These are phyloP conservation scores for Carex arenaria DNA, from an alignment of 202 grass and related monocot genomes.

Conservation along the genomic window DNA sequence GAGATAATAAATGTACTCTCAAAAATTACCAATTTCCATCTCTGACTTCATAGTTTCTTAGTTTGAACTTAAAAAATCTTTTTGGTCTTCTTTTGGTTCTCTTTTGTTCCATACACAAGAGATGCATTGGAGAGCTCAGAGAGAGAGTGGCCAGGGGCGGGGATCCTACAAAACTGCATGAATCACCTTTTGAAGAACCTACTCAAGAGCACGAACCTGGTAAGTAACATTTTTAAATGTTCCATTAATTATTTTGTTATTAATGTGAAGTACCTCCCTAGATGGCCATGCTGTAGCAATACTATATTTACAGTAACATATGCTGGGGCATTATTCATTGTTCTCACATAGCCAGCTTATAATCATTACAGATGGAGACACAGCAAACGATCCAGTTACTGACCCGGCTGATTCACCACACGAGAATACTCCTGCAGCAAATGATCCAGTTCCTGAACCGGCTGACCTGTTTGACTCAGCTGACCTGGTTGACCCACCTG, in stretches of 20 bases:
- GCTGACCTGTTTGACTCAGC: constrained; percentile 5
- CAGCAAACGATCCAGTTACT: constrained; percentile 26
- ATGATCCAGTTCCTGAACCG: constrained; percentile 15
- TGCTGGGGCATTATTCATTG: not conserved
- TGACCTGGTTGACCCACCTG: constrained; percentile 38
- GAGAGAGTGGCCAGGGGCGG: constrained; percentile 67
- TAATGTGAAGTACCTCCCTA: not conserved
- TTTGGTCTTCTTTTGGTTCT: constrained; percentile 12
- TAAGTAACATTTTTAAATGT: not conserved
- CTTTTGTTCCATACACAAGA: constrained; percentile 35
- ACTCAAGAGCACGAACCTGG: constrained; percentile 39
- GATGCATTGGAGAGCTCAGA: constrained; percentile 68
- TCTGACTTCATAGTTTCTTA: not conserved
- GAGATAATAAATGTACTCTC: not conserved
- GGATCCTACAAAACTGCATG: constrained; percentile 67
- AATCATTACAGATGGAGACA: constrained; percentile 36
- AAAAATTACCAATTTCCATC: not conserved
- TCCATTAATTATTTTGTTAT: not conserved
- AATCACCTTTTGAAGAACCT: constrained; percentile 43
- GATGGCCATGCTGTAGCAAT: not conserved
- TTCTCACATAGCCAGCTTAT: not conserved
- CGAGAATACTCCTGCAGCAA: constrained; percentile 21
- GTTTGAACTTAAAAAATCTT: not conserved
- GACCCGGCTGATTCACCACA: constrained; percentile 11
- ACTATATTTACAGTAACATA: not conserved